Base-by-base conservation (phyloP, 331 rosid genomes). In the Malus hybrid region DNA sequence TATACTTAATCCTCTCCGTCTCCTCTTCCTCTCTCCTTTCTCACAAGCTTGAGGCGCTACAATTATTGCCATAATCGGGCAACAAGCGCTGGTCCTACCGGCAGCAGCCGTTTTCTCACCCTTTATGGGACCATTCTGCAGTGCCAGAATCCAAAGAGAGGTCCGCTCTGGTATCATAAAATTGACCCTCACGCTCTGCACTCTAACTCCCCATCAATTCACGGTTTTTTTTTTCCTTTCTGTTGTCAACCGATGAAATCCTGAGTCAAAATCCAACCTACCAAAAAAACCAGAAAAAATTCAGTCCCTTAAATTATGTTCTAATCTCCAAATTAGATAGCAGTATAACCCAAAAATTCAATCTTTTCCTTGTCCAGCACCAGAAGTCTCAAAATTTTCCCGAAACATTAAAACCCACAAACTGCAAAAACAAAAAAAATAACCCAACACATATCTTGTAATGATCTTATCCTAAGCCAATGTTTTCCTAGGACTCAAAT, bases 111-210 rank as follows among this genome's bases (percentile, higher is more conserved):
- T 2, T 39, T 39, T 39, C 46, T 9, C 12, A 3, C 1, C 12
- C 12, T 9, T 39, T 39, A 39, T 8, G 44, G 44, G 46, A 39
- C 46, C 46, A 9, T 39, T 39, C 12, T 9, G 46, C 46, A 9
- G 46, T 39, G 46, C 46, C 46, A 39, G 96, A 82, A n/a, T 76
- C 81, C 64, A 90, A 89, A 70, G 88, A 85, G 22, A 88, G 69
- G 73, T 89, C 93, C 73, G 87, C 97, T 39, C 87, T 80, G 4
- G 92, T 83, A 75, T 92, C 97, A 77, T 84, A 86, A 78, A 86
- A 89, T 36, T 79, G 88, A 68, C 85, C 96, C 30, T 71, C 88
- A 69, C 73, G 85, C 53, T 76, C 82, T 69, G 71, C 82, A 42
- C 68, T 53, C 14, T 32, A 69, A 75, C 55, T 55, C 36, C 73